Evolutionary conservation across 352 stramenopile genomes (phyloP), one percentile per base, ranked within the genome.

Genomic region (Globisporangium echinulatum): DNA sequence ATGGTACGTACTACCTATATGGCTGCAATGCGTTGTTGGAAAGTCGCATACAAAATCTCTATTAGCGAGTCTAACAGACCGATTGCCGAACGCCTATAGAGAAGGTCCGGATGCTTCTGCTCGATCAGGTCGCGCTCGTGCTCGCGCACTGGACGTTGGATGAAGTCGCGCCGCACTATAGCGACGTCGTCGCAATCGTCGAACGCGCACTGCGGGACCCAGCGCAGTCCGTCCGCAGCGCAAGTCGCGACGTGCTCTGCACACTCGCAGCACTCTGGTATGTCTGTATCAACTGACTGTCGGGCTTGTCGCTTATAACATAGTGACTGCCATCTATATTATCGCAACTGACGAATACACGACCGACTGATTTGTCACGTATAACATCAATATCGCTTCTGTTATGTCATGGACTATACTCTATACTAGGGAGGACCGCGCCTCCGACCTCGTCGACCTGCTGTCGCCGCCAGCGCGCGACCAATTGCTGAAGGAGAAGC

Each of bases 111-210:
- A 43, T 74, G 5, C 54, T 92, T 38, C 50, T 92, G 17, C 49
- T 88, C 14, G 76, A 87, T 17, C 82, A 92, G 54, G 15, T 92
- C 15, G 57, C 72, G 9, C 64, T 88, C 37, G 63, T 87, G 36
- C 67, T 88, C 5, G 66, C 74, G 10, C 85, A 67, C 47, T 90
- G 82, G 82, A 48, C 47, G 4, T 80, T 79, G 47, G 52, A 69
- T 0, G 78, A 88, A 52, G 60, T 88, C 13, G 54, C 71, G 49
- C 56, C 64, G 4, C 77, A 64, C 49, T 79, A 80, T 54, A 44
- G 52, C 8, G 79, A 87, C n/a, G 47, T 90, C 48, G 49, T 87
- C 17, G 72, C 82, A 5, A 75, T 90, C 0, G 61, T 89, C 39
- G 64, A 59, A 25, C 65, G 63, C 19, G 82, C 74, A 9, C 58